phyloP scores from a whole-genome alignment of 192 early-diverging fungal species.

The Umbelopsis isabellina region DNA sequence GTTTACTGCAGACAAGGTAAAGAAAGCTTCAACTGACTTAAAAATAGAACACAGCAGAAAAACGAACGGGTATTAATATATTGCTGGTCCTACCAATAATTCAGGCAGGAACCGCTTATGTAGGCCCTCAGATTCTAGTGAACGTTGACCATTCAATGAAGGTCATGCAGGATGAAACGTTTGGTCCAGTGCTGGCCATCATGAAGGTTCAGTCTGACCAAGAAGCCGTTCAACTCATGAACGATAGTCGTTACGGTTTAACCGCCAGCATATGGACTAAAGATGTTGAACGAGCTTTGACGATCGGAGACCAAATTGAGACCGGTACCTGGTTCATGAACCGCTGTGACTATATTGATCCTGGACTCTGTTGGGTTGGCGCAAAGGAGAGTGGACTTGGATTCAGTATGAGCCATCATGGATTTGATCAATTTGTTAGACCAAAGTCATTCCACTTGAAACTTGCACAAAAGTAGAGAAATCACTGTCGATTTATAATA shows the following conservation, averaged over 20 bases:
- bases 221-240: constrained; percentile 79
- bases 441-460: constrained; percentile 43
- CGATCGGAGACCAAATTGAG: constrained; percentile 67
- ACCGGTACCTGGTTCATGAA: constrained; percentile 87
- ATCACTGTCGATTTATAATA: too few species aligned
- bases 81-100: neutral
- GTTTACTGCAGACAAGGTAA: constrained; percentile 61
- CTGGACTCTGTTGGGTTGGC: constrained; percentile 79
- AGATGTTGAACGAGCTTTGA: constrained; percentile 58
- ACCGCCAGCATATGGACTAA: constrained; percentile 83
- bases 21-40: neutral
- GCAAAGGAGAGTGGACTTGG: constrained; percentile 77
- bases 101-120: constrained; percentile 60
- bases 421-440: constrained; percentile 72
- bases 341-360: constrained; percentile 83
- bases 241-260: constrained; percentile 79
- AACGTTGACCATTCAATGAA: constrained; percentile 76
- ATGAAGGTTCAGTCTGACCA: constrained; percentile 73
- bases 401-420: constrained; percentile 67
- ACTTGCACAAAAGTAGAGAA: constrained; percentile 26
- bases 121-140: constrained; percentile 77
- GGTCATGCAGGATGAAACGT: constrained; percentile 83
- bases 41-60: too few species aligned
- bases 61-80: neutral
- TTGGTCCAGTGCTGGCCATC: constrained; percentile 82